Evolutionary conservation across 345 rosid genomes (phyloP), one percentile per base, ranked within the genome.

Genomic region (Rubroshorea leprosula): DNA sequence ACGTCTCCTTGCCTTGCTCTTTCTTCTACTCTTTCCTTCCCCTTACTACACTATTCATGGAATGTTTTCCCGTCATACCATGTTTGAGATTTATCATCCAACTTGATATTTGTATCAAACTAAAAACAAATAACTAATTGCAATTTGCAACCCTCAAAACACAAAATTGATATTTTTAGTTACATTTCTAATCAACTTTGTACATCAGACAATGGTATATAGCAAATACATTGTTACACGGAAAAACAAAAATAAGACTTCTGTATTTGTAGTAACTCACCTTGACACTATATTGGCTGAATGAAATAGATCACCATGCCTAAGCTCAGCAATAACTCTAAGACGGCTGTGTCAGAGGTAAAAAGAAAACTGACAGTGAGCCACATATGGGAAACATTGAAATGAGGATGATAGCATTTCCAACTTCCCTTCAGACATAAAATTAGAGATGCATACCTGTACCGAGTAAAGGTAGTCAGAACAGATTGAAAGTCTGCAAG

Each of bases 261-360:
- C 47, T 10, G 44, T 51, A 26, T 63, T 58, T 17, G 29, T 52
- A 64, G 29, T 53, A 29, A 65, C 64, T 68, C 66, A 87, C 97
- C 99, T 94, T 63, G 97, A 90, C 51, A 94, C 95, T 66, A 94
- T 90, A 77, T 94, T 94, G 67, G 97, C 96, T 45, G 99, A 82
- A 81, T 90, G 99, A 71, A 94, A 94, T 62, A 87, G 68, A 81
- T 90, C 99, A 61, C 85, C 96, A 66, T 87, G 99, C 74, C 93
- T 76, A 60, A 83, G 85, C 62, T 94, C 97, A 57, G 97, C 99
- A 69, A 94, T 85, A 49, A 87, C 99, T 78, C 96, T 84, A 74
- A 94, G 72, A 47, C 96, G 93, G 66, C 99, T 90, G 87, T 47
- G 58, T 49, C 51, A 63, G 23, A 57, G 63, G 17, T 45, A 62